Percentiles rank a stretch among this genome's conserved stretches.
These are phyloP conservation scores for Phytopythium boreale DNA, from an alignment of 352 stramenopile genomes.

Conservation along the genomic window DNA sequence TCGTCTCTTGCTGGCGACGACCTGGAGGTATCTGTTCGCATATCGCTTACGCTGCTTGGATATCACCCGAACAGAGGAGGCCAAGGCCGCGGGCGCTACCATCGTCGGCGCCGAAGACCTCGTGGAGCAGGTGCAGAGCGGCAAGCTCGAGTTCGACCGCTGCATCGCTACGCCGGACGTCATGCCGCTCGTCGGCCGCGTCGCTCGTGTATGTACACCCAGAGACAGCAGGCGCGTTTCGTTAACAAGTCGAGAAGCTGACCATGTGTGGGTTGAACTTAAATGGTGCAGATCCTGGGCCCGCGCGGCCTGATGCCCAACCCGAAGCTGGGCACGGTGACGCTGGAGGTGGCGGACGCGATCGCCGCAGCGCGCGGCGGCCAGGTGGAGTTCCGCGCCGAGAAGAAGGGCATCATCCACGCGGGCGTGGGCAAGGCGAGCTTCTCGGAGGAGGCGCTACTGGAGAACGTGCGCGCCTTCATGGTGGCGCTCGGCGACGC, in stretches of 20 bases:
- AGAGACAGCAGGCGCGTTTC: too few species aligned
- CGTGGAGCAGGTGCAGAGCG: conserved; percentile 85
- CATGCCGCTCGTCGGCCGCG: conserved; percentile 91
- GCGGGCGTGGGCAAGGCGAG: conserved; percentile 87
- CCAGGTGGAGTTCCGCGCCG: conserved; percentile 87
- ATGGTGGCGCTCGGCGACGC: conserved; percentile 90
- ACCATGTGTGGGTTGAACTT: background rate
- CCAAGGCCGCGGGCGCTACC: conserved; percentile 83
- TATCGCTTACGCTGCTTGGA: background rate
- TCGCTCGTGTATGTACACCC: conserved; percentile 82
- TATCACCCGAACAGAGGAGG: conserved; percentile 53
- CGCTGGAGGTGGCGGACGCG: conserved; percentile 82
- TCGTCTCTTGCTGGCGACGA: background rate
- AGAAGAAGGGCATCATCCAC: conserved; percentile 91
- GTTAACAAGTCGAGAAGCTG: background rate
- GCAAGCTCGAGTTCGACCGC: conserved; percentile 90
- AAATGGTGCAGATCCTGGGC: conserved; percentile 75
- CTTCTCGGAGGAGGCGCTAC: conserved; percentile 86
- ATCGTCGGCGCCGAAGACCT: conserved; percentile 91
- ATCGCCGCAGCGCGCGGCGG: conserved; percentile 78
- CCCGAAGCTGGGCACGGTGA: conserved; percentile 96
- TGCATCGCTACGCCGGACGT: conserved; percentile 92
- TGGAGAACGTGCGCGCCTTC: conserved; percentile 91
- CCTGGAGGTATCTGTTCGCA: background rate
- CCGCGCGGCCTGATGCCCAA: conserved; percentile 98